phyloP scores from a whole-genome alignment of 495 filamentous ascomycete species.

The Penicillium riverlandense region DNA sequence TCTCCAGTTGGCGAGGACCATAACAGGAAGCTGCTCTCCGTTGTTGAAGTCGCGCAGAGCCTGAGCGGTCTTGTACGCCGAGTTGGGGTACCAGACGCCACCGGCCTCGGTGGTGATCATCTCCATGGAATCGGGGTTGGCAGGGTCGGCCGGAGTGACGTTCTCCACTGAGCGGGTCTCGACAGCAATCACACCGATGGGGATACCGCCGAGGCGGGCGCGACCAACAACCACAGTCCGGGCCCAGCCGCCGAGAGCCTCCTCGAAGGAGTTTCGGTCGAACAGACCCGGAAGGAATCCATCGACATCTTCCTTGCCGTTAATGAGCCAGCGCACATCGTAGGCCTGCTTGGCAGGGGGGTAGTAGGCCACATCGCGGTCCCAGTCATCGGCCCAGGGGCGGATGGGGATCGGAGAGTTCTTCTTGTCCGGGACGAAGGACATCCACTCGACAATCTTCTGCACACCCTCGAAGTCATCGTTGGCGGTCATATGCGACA shows the following conservation, averaged over 20 bases:
- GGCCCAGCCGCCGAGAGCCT: slow-evolving; percentile 94
- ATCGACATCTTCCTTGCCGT: slow-evolving; percentile 80
- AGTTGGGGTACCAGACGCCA: slow-evolving; percentile 99
- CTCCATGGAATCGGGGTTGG: slow-evolving; percentile 96
- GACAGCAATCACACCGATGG: slow-evolving; percentile 96
- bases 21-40: slow-evolving; percentile 93
- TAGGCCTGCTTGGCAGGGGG: slow-evolving; percentile 86
- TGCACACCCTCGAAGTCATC: slow-evolving; percentile 97
- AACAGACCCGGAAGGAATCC: slow-evolving; percentile 88
- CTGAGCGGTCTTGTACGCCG: slow-evolving; percentile 97
- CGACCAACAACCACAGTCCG: slow-evolving; percentile 94
- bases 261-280: slow-evolving; percentile 93
- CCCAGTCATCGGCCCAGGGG: slow-evolving; percentile 81
- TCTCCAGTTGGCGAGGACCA: slow-evolving; percentile 99
- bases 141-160: slow-evolving; percentile 93
- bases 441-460: slow-evolving; percentile 97
- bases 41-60: slow-evolving; percentile 99
- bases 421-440: slow-evolving; percentile 92
- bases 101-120: slow-evolving; percentile 89
- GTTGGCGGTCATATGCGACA: slow-evolving; percentile 95
- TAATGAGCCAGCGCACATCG: slow-evolving; percentile 89
- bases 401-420: slow-evolving; percentile 81
- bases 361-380: slow-evolving; percentile 80
- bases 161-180: slow-evolving; percentile 96
- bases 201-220: slow-evolving; percentile 93